These are phyloP conservation scores for Isoetes taiwanensis DNA, from an alignment of 75 land plant genomes.

Conservation along the genomic window DNA sequence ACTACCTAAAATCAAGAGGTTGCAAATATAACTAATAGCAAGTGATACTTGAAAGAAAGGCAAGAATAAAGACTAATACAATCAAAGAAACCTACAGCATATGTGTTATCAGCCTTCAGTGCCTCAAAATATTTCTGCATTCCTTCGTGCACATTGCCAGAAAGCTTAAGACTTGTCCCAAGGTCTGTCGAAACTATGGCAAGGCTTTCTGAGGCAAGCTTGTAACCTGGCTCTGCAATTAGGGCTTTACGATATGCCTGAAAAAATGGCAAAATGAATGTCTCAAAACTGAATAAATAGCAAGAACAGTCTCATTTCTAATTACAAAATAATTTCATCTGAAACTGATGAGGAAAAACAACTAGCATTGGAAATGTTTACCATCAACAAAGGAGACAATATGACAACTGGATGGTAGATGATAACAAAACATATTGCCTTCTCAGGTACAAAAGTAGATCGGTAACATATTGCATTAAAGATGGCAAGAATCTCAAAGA, in stretches of 20 bases:
- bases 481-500: too few species aligned
- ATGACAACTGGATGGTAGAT: too few species aligned
- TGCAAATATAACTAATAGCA: background rate
- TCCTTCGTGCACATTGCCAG: slow-evolving; percentile 90
- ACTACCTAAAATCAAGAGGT: background rate
- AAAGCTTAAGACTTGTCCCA: slow-evolving; percentile 92
- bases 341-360: too few species aligned
- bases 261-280: too few species aligned
- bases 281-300: too few species aligned
- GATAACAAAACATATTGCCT: too few species aligned
- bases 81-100: slow-evolving; percentile 54
- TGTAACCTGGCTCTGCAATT: slow-evolving; percentile 63
- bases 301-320: too few species aligned
- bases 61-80: background rate
- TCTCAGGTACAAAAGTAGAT: too few species aligned
- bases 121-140: slow-evolving; percentile 93
- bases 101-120: slow-evolving; percentile 62
- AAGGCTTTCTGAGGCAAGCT: slow-evolving; percentile 83
- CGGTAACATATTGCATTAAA: too few species aligned
- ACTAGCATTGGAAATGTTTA: too few species aligned
- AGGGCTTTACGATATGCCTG: slow-evolving; percentile 92
- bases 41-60: background rate
- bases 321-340: too few species aligned
- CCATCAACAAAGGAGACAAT: too few species aligned
- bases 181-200: slow-evolving; percentile 91